phyloP scores from a whole-genome alignment of 2,329 filamentous ascomycete genomes.

The Ophiostoma ulmi region DNA sequence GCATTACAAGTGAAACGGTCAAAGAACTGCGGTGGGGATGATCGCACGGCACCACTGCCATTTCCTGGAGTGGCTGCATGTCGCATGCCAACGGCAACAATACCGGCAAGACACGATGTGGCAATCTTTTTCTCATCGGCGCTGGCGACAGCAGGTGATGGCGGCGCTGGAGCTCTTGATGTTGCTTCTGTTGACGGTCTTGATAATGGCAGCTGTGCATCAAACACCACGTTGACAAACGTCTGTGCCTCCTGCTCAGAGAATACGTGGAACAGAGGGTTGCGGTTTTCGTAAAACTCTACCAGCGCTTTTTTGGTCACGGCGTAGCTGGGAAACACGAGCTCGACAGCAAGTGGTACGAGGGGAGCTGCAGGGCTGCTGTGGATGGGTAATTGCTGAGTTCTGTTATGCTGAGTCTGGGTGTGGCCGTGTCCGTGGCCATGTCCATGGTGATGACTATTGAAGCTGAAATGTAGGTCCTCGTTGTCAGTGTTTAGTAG shows the following conservation, averaged over 20 bases:
- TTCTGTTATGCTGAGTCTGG: not conserved
- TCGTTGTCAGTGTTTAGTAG: not conserved
- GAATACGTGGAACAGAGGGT: constrained; percentile 33
- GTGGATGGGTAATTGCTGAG: not conserved
- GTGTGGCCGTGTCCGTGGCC: not conserved
- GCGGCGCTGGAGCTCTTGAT: not conserved
- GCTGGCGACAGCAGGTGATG: not conserved
- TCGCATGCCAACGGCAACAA: constrained; percentile 33
- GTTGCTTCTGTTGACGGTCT: not conserved
- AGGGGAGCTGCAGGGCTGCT: not conserved
- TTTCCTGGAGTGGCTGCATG: constrained; percentile 25
- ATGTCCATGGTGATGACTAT: not conserved
- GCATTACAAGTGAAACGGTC: constrained; percentile 22
- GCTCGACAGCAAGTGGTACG: constrained; percentile 19
- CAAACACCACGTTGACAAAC: constrained; percentile 28
- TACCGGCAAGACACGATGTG: constrained; percentile 30
- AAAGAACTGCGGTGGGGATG: constrained; percentile 22
- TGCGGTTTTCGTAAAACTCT: constrained; percentile 31
- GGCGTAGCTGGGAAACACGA: constrained; percentile 28
- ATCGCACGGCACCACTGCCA: not conserved
- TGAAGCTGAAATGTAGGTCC: not conserved
- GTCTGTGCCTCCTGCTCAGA: constrained; percentile 28
- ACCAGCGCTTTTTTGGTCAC: constrained; percentile 27
- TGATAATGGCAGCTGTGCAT: not conserved
- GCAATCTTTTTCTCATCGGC: constrained; percentile 26